phyloP scores from a whole-genome alignment of 495 filamentous ascomycete genomes.

The Xylaria curta region DNA sequence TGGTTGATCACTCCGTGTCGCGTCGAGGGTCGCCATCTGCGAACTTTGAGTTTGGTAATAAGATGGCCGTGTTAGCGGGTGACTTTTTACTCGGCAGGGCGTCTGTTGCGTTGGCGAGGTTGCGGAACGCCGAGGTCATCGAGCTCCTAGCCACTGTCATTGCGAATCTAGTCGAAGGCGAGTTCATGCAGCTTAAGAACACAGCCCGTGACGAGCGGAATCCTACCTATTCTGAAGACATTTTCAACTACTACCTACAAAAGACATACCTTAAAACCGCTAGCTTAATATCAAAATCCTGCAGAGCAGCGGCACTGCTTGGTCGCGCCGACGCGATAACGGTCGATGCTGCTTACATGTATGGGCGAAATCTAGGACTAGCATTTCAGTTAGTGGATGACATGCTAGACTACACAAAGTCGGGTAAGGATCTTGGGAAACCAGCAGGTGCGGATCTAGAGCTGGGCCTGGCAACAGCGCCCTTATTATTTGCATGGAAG shows the following conservation, averaged over 20 bases:
- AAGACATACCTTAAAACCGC: constrained; percentile 99
- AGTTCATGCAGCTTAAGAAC: constrained; percentile 99
- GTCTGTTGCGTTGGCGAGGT: constrained; percentile 88
- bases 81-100: constrained; percentile 94
- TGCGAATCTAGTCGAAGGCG: constrained; percentile 95
- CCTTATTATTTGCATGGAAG: constrained; percentile 95
- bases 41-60: constrained; percentile 94
- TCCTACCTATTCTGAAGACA: constrained; percentile 83
- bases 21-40: constrained; percentile 84
- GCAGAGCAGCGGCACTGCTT: constrained; percentile 85
- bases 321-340: constrained; percentile 77
- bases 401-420: constrained; percentile 95
- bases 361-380: constrained; percentile 89
- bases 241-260: constrained; percentile 92
- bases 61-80: constrained; percentile 96
- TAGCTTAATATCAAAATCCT: constrained; percentile 93
- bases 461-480: constrained; percentile 93
- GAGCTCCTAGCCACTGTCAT: constrained; percentile 96
- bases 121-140: constrained; percentile 91
- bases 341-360: constrained; percentile 88
- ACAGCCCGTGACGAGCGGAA: constrained; percentile 84
- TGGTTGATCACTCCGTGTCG: constrained; percentile 88
- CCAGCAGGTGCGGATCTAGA: constrained; percentile 94
- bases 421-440: constrained; percentile 84
- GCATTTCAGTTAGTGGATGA: constrained; percentile 99